Conservation (phyloP, 2,329 filamentous ascomycete species). For the Blastomyces silverae region DNA sequence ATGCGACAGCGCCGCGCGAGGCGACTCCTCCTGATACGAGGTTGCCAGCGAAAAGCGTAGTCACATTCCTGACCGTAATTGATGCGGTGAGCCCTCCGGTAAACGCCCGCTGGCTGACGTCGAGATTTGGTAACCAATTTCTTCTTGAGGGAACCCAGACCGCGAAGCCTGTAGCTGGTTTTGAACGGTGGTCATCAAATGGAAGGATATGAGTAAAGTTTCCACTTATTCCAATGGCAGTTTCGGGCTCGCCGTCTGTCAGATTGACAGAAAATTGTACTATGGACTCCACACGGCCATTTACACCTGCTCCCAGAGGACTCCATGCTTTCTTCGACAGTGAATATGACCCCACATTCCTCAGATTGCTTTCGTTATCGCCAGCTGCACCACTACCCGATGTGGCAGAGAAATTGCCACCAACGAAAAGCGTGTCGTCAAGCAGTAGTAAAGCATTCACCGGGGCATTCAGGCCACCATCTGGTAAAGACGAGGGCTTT, state of each 20-base stretch:
- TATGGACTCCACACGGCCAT: constrained; percentile 68
- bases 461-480: constrained; percentile 70
- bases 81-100: constrained; percentile 66
- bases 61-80: constrained; percentile 51
- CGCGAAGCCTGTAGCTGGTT: constrained; percentile 67
- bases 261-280: constrained; percentile 75
- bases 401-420: constrained; percentile 76
- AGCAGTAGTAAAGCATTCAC: constrained; percentile 67
- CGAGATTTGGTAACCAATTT: constrained; percentile 82
- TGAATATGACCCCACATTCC: constrained; percentile 71
- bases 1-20: constrained; percentile 63
- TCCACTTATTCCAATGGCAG: constrained; percentile 72
- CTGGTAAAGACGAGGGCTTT: constrained; percentile 56
- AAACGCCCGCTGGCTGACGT: constrained; percentile 57
- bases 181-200: constrained; percentile 50
- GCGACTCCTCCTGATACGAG: constrained; percentile 68
- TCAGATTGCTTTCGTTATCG: constrained; percentile 59
- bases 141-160: constrained; percentile 80
- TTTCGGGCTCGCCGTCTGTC: constrained; percentile 60
- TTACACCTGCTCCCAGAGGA: constrained; percentile 75
- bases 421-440: constrained; percentile 65
- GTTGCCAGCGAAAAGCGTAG: constrained; percentile 70
- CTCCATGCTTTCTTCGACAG: constrained; percentile 62
- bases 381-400: constrained; percentile 40
- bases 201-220: constrained; percentile 63